Base-by-base conservation (phyloP, 768 basidiomycete genomes). In the Cystobasidium tubakii region DNA sequence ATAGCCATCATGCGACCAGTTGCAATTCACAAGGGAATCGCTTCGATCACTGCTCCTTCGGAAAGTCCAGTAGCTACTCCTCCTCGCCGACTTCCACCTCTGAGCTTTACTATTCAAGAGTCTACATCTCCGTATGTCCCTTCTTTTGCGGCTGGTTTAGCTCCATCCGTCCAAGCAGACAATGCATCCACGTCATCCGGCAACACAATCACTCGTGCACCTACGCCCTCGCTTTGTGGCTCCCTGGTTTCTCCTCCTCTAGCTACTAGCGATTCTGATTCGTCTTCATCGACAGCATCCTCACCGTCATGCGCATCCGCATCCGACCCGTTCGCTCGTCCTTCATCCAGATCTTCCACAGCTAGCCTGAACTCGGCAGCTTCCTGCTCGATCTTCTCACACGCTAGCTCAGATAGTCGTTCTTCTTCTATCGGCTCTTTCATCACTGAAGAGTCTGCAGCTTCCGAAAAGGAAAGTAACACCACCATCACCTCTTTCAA, bases 1-100 rank as follows among this genome's bases (percentile, higher is more conserved):
- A 46, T 78, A n/a, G 70, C 76, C 42, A 69, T 78, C 64, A 53
- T 42, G 27, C 31, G 34, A 46, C 34, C 76, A 34, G 57, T 31
- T 36, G 53, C 66, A n/a, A 54, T 57, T 27, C 25, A 60, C 29
- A 60, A 60, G 29, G 57, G 29, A 6, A 27, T 60, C 33, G 57
- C 57, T 23, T 4, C 46, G 46, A 27, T 27, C 33, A 25, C 55
- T 19, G 31, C 17, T 36, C 12, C 43, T 17, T 23, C n/a, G 27
- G 46, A 31, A 62, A 23, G n/a, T 60, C 65, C 39, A 27, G 42
- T 55, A 27, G 66, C 66, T 43, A 62, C 57, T 31, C 36, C 60
- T 63, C n/a, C 60, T 64, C 74, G n/a, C 27, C 64, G 29, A 33
- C 64, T 55, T 7, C 67, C 69, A 15, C 42, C 65, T 2, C 9